Percentiles rank a stretch among this genome's conserved stretches.
phyloP scores from a whole-genome alignment of 208 protist species.

The Crithidia fasciculata region DNA sequence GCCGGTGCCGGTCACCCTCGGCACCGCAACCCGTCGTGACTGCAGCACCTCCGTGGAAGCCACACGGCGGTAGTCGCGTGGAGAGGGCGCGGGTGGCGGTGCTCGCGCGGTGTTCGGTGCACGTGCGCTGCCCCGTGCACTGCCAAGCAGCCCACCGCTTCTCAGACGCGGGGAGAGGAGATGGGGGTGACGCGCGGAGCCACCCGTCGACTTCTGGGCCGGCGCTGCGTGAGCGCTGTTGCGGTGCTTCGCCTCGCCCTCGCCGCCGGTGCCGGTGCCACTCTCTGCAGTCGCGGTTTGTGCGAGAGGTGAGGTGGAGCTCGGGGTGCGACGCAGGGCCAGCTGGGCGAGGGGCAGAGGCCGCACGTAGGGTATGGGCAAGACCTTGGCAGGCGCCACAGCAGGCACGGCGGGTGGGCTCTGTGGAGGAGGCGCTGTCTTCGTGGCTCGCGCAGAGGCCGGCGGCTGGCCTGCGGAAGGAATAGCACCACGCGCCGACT shows the following conservation, averaged over 20 bases:
- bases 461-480: background rate
- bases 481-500: slow-evolving; percentile 1
- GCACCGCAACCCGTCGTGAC: background rate
- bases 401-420: background rate
- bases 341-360: slow-evolving; percentile 21
- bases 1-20: background rate
- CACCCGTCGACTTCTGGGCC: background rate
- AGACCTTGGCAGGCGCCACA: background rate
- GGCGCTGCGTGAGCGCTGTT: background rate
- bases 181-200: background rate
- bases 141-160: background rate
- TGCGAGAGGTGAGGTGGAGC: slow-evolving; percentile 5
- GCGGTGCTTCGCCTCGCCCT: background rate
- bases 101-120: slow-evolving; percentile 11
- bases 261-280: background rate
- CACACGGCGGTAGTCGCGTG: slow-evolving; percentile 10
- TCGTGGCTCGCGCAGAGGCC: slow-evolving; percentile 5
- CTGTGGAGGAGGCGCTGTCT: background rate
- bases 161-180: background rate
- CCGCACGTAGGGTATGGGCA: slow-evolving; percentile 18
- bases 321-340: background rate
- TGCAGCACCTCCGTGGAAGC: slow-evolving; percentile 8
- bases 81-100: slow-evolving; percentile 2
- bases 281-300: background rate
- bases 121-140: background rate